Evolutionary conservation across 495 filamentous ascomycete genomes (phyloP).

Genomic region (Penicillium samsonianum): DNA sequence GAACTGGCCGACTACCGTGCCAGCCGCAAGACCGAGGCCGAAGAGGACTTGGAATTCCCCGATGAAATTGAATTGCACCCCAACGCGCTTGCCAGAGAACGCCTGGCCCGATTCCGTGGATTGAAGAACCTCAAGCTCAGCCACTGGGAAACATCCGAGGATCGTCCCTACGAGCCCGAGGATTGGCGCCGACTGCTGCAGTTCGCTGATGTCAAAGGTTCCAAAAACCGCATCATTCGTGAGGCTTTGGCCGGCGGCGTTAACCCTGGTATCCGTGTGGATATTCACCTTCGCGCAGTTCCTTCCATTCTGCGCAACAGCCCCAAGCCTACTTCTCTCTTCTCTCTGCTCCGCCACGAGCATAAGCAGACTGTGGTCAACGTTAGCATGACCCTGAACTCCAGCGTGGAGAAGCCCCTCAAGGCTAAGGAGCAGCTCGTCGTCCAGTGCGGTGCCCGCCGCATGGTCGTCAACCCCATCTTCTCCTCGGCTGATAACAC

Average conservation of each 20-base stretch:
- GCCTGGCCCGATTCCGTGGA: slow-evolving; percentile 81
- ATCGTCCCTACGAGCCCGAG: slow-evolving; percentile 79
- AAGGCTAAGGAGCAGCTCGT: slow-evolving; percentile 89
- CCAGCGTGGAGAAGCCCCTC: slow-evolving; percentile 68
- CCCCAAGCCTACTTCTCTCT: slow-evolving; percentile 64
- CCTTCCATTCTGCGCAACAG: slow-evolving; percentile 59
- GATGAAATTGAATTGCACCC: slow-evolving; percentile 96
- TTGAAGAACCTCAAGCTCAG: slow-evolving; percentile 86
- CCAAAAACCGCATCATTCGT: slow-evolving; percentile 69
- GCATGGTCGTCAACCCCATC: slow-evolving; percentile 83
- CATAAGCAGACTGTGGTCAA: slow-evolving; percentile 89
- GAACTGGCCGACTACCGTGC: slow-evolving; percentile 77
- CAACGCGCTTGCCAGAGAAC: slow-evolving; percentile 79
- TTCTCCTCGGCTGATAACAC: slow-evolving; percentile 84
- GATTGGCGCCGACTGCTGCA: slow-evolving; percentile 85
- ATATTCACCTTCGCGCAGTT: slow-evolving; percentile 75
- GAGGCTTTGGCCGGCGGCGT: slow-evolving; percentile 88
- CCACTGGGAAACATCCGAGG: slow-evolving; percentile 84
- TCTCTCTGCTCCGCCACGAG: slow-evolving; percentile 89
- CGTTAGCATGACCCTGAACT: slow-evolving; percentile 77
- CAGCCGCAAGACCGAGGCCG: slow-evolving; percentile 71
- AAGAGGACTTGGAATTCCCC: slow-evolving; percentile 92
- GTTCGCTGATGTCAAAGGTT: slow-evolving; percentile 78
- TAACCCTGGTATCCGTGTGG: slow-evolving; percentile 75
- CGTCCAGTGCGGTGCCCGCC: slow-evolving; percentile 81